Conservation (phyloP, 1,284 basidiomycete genomes). For the Anthracocystis walkeri region DNA sequence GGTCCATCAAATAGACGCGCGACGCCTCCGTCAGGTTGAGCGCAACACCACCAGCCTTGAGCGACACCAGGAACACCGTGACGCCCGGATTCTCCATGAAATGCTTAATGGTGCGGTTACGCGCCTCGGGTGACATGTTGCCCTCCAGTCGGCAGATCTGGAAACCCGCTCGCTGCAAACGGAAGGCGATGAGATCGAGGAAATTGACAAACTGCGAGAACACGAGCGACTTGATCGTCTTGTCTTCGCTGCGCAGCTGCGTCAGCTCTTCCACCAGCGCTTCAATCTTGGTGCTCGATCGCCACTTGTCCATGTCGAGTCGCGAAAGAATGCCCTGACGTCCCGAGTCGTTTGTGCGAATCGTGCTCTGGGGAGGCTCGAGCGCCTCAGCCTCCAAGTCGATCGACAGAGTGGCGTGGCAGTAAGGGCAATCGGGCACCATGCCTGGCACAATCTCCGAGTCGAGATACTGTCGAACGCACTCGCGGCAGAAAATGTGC, state of each 20-base stretch:
- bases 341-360: slow-evolving; percentile 70
- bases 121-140: slow-evolving; percentile 94
- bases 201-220: slow-evolving; percentile 91
- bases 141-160: slow-evolving; percentile 94
- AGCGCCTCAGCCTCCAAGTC: slow-evolving; percentile 93
- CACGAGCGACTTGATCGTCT: slow-evolving; percentile 95
- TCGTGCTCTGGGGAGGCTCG: slow-evolving; percentile 77
- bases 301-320: slow-evolving; percentile 88
- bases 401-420: slow-evolving; percentile 91
- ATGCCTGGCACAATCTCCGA: slow-evolving; percentile 75
- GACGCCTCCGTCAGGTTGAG: slow-evolving; percentile 68
- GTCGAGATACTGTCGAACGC: slow-evolving; percentile 89
- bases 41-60: slow-evolving; percentile 97
- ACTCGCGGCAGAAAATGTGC: slow-evolving; percentile 87
- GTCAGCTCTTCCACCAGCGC: slow-evolving; percentile 93
- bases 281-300: slow-evolving; percentile 96
- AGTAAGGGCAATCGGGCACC: slow-evolving; percentile 89
- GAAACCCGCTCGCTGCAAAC: slow-evolving; percentile 86
- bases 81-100: slow-evolving; percentile 95
- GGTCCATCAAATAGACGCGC: slow-evolving; percentile 69
- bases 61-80: slow-evolving; percentile 91
- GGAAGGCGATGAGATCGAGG: slow-evolving; percentile 85
- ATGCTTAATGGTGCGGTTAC: slow-evolving; percentile 92
- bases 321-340: slow-evolving; percentile 94
- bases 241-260: slow-evolving; percentile 83